A percentile compares a stretch with the other conserved stretches of the same genome.
These are phyloP conservation scores for Clavispora fructus DNA, from an alignment of 805 yeast species.

Conservation along the genomic window DNA sequence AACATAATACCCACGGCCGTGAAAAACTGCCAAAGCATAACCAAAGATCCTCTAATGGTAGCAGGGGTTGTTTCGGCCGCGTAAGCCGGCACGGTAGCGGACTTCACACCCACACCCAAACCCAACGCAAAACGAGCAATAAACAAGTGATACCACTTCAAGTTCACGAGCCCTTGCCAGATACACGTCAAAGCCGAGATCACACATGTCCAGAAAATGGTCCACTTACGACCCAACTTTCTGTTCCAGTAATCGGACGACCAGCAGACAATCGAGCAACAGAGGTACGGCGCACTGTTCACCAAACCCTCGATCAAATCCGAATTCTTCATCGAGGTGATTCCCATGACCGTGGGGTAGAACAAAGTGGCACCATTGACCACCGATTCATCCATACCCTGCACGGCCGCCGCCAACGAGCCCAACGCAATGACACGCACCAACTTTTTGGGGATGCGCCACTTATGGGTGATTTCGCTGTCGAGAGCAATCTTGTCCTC, in stretches of 20 bases:
- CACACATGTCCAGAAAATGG: conserved; percentile 55
- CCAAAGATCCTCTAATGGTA: conserved; percentile 59
- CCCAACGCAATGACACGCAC: conserved; percentile 52
- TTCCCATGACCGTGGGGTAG: conserved; percentile 52
- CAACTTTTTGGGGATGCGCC: conserved; percentile 44
- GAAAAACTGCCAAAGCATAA: conserved; percentile 70
- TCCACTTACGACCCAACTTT: conserved; percentile 53
- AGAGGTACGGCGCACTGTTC: conserved; percentile 61
- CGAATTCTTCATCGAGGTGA: conserved; percentile 36
- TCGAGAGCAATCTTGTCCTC: conserved; percentile 46
- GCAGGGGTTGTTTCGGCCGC: conserved; percentile 27
- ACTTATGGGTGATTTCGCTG: conserved; percentile 38
- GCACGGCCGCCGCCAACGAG: conserved; percentile 66
- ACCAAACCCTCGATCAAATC: conserved; percentile 58
- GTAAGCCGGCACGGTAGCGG: conserved; percentile 64
- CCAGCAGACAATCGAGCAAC: conserved; percentile 61
- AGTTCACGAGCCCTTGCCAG: conserved; percentile 63
- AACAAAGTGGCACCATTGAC: conserved; percentile 61
- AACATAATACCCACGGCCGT: conserved; percentile 72
- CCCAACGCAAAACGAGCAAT: conserved; percentile 58
- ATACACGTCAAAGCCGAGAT: conserved; percentile 57
- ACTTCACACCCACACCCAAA: conserved; percentile 61
- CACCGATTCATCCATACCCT: conserved; percentile 73
- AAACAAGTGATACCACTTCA: conserved; percentile 52
- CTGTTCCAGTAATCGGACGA: conserved; percentile 48